Evolutionary conservation across 2,329 filamentous ascomycete genomes (phyloP), one percentile per base, ranked within the genome.

Genomic region (Colletotrichum tanaceti): DNA sequence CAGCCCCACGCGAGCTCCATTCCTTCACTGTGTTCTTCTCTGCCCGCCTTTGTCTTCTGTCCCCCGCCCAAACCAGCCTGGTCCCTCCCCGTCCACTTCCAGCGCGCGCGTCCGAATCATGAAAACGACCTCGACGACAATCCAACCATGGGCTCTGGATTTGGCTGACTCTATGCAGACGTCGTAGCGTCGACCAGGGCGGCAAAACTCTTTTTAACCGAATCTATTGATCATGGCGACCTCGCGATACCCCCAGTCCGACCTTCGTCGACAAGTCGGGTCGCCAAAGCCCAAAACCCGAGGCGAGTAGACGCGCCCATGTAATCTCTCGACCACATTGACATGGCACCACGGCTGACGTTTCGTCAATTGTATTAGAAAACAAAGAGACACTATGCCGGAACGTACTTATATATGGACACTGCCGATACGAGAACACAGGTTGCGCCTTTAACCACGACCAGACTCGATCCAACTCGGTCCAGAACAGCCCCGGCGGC

Each of bases 361-460:
- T 52, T 47, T 46, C 58, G 47, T 61, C 53, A 65, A 60, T 58
- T 61, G 50, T 65, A 65, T 53, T 73, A 91, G 91, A 93, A 81
- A 92, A 92, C 79, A 97, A 95, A 81, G 94, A 97, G 78, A 97
- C 93, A 7, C 87, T 95, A 65, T 98, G 94, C 82, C 91, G 94
- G 76, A 97, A 98, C 81, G 91, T 98, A 70, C 87, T 94, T 71
- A 97, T 98, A 75, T 97, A 97, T 79, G 94, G 94, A 64, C 92
- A 95, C 80, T 98, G 94, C 79, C 91, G 93, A 72, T 97, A 94
- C 80, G 93, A 97, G 82, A 93, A 97, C 77, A 91, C 93, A 81
- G 93, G 93, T 82, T 97, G 94, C 81, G 90, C 91, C 72, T 97
- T 97, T 82, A 96, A 94, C 76, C 94, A 97, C 81, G 93, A 96